A percentile compares a stretch with the other conserved stretches of the same genome.
These are phyloP conservation scores for Porphyra umbilicalis DNA, from an alignment of 31 red algal genomes.

Conservation along the genomic window DNA sequence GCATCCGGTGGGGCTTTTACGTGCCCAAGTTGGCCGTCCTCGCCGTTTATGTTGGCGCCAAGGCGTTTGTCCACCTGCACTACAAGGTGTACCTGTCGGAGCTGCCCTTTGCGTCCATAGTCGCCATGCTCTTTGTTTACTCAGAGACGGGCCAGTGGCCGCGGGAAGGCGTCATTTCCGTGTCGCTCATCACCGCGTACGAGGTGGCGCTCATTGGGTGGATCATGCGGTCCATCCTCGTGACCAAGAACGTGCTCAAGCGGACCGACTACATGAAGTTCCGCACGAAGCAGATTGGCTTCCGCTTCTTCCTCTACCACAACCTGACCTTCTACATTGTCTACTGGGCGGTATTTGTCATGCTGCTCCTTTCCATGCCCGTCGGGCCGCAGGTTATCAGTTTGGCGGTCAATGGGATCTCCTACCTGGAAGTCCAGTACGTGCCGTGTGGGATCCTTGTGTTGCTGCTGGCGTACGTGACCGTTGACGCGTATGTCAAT, in stretches of 20 bases:
- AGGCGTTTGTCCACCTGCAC: conserved; percentile 39
- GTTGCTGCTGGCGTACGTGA: conserved; percentile 51
- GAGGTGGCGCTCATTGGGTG: conserved; percentile 38
- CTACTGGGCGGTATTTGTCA: conserved; percentile 48
- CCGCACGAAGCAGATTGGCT: conserved; percentile 67
- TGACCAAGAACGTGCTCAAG: conserved; percentile 46
- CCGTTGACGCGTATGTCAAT: conserved; percentile 54
- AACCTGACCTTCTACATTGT: conserved; percentile 68
- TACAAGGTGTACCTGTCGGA: conserved; percentile 56
- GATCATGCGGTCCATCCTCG: conserved; percentile 41
- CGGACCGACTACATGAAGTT: conserved; percentile 56
- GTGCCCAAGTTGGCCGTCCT: conserved; percentile 52
- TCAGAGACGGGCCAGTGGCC: conserved; percentile 35
- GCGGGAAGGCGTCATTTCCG: conserved; percentile 31
- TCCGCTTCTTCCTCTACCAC: conserved; percentile 80
- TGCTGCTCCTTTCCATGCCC: conserved; percentile 39
- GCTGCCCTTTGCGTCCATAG: conserved; percentile 48
- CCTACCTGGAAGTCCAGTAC: conserved; percentile 59
- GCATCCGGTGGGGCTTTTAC: conserved; percentile 40
- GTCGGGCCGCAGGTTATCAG: conserved; percentile 45
- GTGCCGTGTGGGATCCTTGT: conserved; percentile 47
- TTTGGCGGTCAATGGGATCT: conserved; percentile 30
- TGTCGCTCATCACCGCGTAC: conserved; percentile 22
- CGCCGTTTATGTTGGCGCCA: conserved; percentile 35
- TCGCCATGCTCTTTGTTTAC: conserved; percentile 58